Base-by-base conservation (phyloP, 257 asterid species). In the Solanum neorickii region DNA sequence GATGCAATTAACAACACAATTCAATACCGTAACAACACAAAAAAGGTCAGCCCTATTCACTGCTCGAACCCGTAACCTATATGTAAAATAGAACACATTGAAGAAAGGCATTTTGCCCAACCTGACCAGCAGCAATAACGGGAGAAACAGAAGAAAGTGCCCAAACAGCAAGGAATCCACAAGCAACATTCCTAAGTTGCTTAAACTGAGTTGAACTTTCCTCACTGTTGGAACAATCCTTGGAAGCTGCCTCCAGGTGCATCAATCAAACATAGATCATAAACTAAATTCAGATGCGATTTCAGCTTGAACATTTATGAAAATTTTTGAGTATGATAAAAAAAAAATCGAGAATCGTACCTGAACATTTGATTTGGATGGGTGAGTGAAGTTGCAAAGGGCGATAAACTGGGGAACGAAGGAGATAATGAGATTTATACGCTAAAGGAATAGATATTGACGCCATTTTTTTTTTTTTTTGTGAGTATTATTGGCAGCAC, bases 121-220 rank as follows among this genome's bases (percentile, higher is more conserved):
- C 97, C 94, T 91, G 94, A 89, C 60, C 87, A 72, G 97, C 97
- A 89, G 98, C 99, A 89, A 94, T 90, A 9, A 95, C 96, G 16
- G 99, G 99, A 3, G 98, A 94, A 90, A 90, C 94, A 88, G 98
- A 87, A 84, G 91, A 87, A 29, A 96, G 88, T 41, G 98, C 97
- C 94, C 96, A 96, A 93, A 90, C 97, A 90, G 98, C 98, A 88
- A 96, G 95, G 86, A 94, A 56, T 9, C 99, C 98, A 90, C 94
- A 95, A 86, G 98, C 98, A 35, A 91, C 96, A 89, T 90, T 93
- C 74, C 95, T 94, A 8, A 96, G 89, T 88, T 94, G 93, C 93
- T 94, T 94, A 77, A 93, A 92, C 15, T 87, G 90, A 83, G 84
- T 29, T 52, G 56, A 68, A 73, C 18, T 89, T 31, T 90, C 93